These are phyloP conservation scores for Epichloe coenophiala DNA, from an alignment of 2,329 filamentous ascomycete species.

Conservation along the genomic window DNA sequence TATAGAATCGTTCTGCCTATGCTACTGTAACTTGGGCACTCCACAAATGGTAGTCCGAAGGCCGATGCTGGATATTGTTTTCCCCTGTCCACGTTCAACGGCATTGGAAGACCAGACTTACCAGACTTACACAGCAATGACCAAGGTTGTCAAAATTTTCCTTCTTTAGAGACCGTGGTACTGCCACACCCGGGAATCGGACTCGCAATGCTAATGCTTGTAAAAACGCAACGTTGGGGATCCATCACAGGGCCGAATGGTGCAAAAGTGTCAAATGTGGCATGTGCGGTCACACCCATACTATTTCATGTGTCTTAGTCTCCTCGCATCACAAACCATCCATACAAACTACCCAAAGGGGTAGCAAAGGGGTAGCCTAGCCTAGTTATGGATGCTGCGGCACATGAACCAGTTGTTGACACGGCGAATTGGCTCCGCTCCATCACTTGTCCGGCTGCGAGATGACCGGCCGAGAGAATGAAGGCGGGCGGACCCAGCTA, in stretches of 20 bases:
- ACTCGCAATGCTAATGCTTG: background rate
- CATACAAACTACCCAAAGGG: background rate
- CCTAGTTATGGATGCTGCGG: background rate
- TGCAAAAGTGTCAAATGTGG: background rate
- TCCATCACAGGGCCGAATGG: background rate
- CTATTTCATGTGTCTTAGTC: background rate
- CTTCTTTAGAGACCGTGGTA: background rate
- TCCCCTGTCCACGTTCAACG: background rate
- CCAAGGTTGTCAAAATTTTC: background rate
- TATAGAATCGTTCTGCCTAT: background rate
- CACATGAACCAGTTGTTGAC: background rate
- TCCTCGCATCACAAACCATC: background rate
- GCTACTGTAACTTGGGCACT: background rate
- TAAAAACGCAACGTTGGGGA: background rate
- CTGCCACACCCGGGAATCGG: background rate
- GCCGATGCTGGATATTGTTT: background rate
- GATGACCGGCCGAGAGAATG: background rate
- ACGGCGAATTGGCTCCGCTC: background rate
- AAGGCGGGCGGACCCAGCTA: background rate
- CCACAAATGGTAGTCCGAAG: background rate
- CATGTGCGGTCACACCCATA: conserved; percentile 1
- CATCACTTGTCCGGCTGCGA: background rate
- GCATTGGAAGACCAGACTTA: background rate
- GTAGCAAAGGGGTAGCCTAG: no score
- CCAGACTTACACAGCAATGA: background rate